Percentiles rank a stretch among this genome's conserved stretches.
Conservation (phyloP, 164 flowering plant genomes). For the Piper betle region DNA sequence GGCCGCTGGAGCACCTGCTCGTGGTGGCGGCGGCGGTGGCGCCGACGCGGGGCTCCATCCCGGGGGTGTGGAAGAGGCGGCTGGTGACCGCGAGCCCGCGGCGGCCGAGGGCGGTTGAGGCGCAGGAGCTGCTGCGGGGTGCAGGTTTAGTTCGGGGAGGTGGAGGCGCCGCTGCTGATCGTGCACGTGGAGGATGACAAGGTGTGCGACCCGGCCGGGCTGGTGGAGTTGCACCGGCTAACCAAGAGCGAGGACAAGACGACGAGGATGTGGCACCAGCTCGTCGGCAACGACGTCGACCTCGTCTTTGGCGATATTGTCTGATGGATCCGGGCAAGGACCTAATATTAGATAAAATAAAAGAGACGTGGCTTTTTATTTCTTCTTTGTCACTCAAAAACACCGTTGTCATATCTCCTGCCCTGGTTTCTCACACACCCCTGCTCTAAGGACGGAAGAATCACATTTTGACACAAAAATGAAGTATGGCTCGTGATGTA, state of each 20-base stretch:
- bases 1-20: constrained; percentile 90
- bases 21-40: constrained; percentile 45
- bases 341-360: constrained; percentile 4
- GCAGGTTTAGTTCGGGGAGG: constrained; percentile 55
- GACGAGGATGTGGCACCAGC: constrained; percentile 82
- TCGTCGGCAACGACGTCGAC: constrained; percentile 77
- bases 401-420: too few species aligned
- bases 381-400: too few species aligned
- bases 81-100: constrained; percentile 58
- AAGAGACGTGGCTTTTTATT: too few species aligned
- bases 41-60: constrained; percentile 70
- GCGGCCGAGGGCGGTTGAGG: constrained; percentile 84
- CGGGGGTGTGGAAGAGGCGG: constrained; percentile 60
- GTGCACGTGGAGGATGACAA: constrained; percentile 70
- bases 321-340: constrained; percentile 53
- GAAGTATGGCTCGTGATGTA: too few species aligned
- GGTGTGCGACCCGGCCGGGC: constrained; percentile 82
- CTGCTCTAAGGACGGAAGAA: too few species aligned
- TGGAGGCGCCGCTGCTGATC: constrained; percentile 55
- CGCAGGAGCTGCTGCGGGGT: constrained; percentile 59
- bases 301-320: constrained; percentile 59
- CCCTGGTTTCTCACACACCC: too few species aligned
- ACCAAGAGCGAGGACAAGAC: constrained; percentile 73
- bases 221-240: constrained; percentile 46
- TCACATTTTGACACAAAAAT: too few species aligned